phyloP scores from a whole-genome alignment of 768 basidiomycete genomes.

The Suillus subluteus region DNA sequence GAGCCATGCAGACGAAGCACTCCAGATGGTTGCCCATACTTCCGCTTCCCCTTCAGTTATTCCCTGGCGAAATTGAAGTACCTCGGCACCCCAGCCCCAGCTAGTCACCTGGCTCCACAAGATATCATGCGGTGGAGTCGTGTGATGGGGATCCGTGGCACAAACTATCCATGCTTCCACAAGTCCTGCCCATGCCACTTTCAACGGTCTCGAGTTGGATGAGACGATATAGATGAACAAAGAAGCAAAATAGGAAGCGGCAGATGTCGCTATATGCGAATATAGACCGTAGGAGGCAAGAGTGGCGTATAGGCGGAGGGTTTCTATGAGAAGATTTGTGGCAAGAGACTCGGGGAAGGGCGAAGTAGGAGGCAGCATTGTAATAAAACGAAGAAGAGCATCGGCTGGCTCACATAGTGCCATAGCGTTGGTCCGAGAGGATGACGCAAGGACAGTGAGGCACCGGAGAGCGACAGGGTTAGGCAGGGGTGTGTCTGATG shows the following conservation, averaged over 20 bases:
- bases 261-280: slow-evolving; percentile 65
- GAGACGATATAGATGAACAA: slow-evolving; percentile 53
- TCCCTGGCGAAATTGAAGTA: slow-evolving; percentile 43
- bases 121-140: slow-evolving; percentile 84
- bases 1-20: slow-evolving; percentile 62
- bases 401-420: slow-evolving; percentile 60
- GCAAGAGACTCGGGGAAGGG: slow-evolving; percentile 42
- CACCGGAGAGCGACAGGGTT: slow-evolving; percentile 58
- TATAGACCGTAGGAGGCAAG: slow-evolving; percentile 83
- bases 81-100: slow-evolving; percentile 73
- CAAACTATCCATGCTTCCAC: slow-evolving; percentile 78
- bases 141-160: slow-evolving; percentile 89
- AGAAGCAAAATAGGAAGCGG: slow-evolving; percentile 54
- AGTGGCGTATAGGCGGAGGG: slow-evolving; percentile 62
- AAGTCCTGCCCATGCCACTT: slow-evolving; percentile 59
- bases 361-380: slow-evolving; percentile 52
- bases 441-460: slow-evolving; percentile 56
- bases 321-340: slow-evolving; percentile 52
- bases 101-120: slow-evolving; percentile 86
- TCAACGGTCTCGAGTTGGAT: slow-evolving; percentile 31
- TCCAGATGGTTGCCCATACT: slow-evolving; percentile 43
- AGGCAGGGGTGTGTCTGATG: slow-evolving; percentile 34
- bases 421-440: slow-evolving; percentile 71
- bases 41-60: slow-evolving; percentile 35
- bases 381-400: slow-evolving; percentile 72